Evolutionary conservation across 148 eudicot genomes (phyloP), one percentile per base, ranked within the genome.

Genomic region (Diospyros kaki): DNA sequence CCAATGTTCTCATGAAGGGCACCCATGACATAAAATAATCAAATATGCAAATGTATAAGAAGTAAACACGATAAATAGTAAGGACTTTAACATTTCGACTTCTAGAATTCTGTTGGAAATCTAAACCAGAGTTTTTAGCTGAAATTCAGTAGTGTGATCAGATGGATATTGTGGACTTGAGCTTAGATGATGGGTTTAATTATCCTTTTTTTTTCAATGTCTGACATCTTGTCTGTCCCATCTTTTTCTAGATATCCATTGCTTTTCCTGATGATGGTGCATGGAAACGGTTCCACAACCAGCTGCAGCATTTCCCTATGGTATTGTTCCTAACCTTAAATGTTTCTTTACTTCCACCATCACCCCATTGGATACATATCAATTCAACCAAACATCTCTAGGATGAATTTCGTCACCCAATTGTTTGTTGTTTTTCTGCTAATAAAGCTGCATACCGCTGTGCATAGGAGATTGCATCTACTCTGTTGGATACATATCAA

Each of bases 251-350:
- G 98, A 95, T 95, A 82, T 82, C 97, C 46, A 82, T 95, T 69
- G 99, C 99, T 73, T 95, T 95, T 83, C 99, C 99, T 17, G 97
- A 95, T 84, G 99, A 95, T 82, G 99, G 99, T 82, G 89, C 99
- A 46, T 95, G 99, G 99, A 95, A 95, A 87, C 85, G 97, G 73
- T 95, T 95, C 80, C 93, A 91, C 82, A 95, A 95, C 85, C 96
- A 90, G 89, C 93, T 95, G 73, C 99, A 95, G 76, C 99, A 95
- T 82, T 95, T 90, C 71, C 97, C 97, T 42, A 86, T 76, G 89
- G 99, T 93, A 89, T 81, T 48, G n/a, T 73, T 74, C 13, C 72
- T 66, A 44, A 18, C 66, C 58, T 62, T 11, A 67, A 9, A 56
- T 64, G 58, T 58, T 73, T 44, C 5, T 53, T 51, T 14, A 54